These are phyloP conservation scores for Pyrenophora seminiperda DNA, from an alignment of 2,329 filamentous ascomycete genomes.

Conservation along the genomic window DNA sequence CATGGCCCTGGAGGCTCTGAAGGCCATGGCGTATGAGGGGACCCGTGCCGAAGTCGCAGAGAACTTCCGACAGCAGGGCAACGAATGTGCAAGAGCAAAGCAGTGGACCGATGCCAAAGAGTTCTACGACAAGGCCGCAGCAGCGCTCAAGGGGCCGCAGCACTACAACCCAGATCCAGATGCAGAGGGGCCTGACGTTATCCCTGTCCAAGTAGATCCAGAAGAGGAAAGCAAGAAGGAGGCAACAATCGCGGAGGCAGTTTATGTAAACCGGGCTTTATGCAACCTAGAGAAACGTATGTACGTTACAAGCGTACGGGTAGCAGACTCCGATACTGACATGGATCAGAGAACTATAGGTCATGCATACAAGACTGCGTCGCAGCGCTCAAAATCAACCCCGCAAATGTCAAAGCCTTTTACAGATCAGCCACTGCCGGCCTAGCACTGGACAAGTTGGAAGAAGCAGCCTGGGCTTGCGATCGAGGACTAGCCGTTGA, in stretches of 20 bases:
- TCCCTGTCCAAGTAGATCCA: constrained; percentile 59
- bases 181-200: constrained; percentile 46
- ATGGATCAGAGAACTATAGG: constrained; percentile 74
- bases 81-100: constrained; percentile 78
- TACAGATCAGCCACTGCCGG: constrained; percentile 84
- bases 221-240: constrained; percentile 67
- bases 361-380: constrained; percentile 85
- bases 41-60: constrained; percentile 79
- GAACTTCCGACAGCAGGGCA: constrained; percentile 90
- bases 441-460: constrained; percentile 75
- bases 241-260: constrained; percentile 70
- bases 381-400: constrained; percentile 76
- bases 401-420: constrained; percentile 83
- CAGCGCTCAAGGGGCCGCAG: constrained; percentile 68
- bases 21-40: constrained; percentile 91
- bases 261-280: constrained; percentile 85
- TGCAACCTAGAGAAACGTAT: constrained; percentile 84
- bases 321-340: not conserved
- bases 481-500: constrained; percentile 75
- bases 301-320: constrained; percentile 49
- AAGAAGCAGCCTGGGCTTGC: constrained; percentile 81
- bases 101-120: constrained; percentile 83
- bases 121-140: constrained; percentile 87
- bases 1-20: constrained; percentile 80
- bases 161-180: constrained; percentile 45